Conservation (phyloP, 1,139 yeast species). For the Spathaspora sp. region DNA sequence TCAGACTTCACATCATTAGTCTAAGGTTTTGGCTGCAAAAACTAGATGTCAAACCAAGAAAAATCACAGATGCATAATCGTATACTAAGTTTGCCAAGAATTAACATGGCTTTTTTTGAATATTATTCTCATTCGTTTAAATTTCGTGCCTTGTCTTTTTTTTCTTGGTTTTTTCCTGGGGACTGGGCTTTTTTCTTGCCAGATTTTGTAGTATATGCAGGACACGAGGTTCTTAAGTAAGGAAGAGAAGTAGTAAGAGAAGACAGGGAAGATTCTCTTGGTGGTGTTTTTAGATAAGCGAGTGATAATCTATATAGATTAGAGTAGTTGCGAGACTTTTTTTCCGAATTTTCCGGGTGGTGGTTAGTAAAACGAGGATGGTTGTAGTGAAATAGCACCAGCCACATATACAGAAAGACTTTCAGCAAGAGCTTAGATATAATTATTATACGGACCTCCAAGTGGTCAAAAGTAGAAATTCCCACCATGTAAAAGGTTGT, state of each 20-base stretch:
- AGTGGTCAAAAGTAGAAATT: too few species aligned
- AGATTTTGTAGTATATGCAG: not conserved
- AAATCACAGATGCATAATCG: not conserved
- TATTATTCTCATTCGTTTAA: constrained; percentile 1
- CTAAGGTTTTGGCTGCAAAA: not conserved
- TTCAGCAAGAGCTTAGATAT: too few species aligned
- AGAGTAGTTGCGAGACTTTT: too few species aligned
- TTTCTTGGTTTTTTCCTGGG: constrained; percentile 1
- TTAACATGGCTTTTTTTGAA: constrained; percentile 3
- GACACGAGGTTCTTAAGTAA: not conserved
- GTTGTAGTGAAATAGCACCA: too few species aligned
- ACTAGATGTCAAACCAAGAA: not conserved
- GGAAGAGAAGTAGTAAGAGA: not conserved
- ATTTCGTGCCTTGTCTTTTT: constrained; percentile 2
- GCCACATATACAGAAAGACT: too few species aligned
- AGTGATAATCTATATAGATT: too few species aligned
- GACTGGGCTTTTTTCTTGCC: not conserved
- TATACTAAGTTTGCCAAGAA: not conserved
- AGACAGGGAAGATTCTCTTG: too few species aligned
- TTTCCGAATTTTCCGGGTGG: too few species aligned
- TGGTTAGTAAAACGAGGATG: too few species aligned
- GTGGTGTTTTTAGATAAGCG: too few species aligned
- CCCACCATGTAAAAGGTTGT: too few species aligned
- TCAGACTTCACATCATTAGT: not conserved
- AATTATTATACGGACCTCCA: too few species aligned